A percentile compares a stretch with the other conserved stretches of the same genome.
Conservation (phyloP, 75 land plant species). For the Cryptomeria japonica region DNA sequence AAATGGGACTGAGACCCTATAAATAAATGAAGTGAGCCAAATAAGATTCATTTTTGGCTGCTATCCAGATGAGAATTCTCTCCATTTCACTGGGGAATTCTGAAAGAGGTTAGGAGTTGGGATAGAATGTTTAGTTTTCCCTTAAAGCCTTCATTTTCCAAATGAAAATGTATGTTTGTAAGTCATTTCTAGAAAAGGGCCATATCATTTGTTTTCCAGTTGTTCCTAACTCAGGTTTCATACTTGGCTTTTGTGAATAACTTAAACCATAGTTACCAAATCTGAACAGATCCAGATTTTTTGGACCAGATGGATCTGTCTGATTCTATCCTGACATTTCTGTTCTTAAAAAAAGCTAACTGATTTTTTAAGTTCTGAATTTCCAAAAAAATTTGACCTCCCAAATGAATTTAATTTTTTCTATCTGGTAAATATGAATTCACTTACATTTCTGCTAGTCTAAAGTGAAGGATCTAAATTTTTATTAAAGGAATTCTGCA, state of each 20-base stretch:
- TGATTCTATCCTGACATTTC: too few relatives aligned
- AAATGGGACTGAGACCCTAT: too few relatives aligned
- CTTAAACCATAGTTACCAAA: background rate
- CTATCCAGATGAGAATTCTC: background rate
- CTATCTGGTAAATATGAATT: background rate
- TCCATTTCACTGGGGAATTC: background rate
- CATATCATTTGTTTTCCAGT: background rate
- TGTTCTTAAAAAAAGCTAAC: too few relatives aligned
- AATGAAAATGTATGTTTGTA: background rate
- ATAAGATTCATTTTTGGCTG: too few relatives aligned
- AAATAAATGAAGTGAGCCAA: too few relatives aligned
- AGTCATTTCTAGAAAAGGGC: too few relatives aligned
- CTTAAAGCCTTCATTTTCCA: background rate
- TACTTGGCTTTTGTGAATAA: too few relatives aligned
- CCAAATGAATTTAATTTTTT: too few relatives aligned
- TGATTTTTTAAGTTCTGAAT: too few relatives aligned
- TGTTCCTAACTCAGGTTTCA: background rate
- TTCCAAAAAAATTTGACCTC: too few relatives aligned
- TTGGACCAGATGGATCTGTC: too few relatives aligned
- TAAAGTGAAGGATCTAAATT: background rate
- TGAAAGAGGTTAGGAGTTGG: background rate
- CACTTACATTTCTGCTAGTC: background rate
- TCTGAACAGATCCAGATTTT: too few relatives aligned
- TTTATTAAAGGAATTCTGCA: background rate
- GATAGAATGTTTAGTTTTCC: background rate